A percentile compares a stretch with the other conserved stretches of the same genome.
Conservation (phyloP, 441 rosid genomes). For the Euphorbia celastroides region DNA sequence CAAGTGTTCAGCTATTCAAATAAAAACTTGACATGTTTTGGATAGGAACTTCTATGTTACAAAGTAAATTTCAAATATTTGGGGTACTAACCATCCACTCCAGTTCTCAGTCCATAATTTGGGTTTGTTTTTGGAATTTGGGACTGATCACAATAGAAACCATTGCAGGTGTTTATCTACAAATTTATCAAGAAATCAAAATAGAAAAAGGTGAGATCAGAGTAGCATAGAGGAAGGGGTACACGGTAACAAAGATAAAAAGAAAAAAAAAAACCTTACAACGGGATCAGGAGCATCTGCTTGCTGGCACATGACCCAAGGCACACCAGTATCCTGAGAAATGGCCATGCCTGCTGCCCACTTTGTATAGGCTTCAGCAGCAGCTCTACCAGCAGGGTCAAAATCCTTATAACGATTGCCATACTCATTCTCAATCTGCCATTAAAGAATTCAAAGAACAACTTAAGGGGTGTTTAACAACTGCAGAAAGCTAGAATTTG, state of each 20-base stretch:
- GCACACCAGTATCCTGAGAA: slow-evolving; percentile 50
- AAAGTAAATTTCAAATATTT: not conserved
- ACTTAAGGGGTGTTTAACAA: not conserved
- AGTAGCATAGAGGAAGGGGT: not conserved
- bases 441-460: not conserved
- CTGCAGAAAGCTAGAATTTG: not conserved
- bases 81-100: slow-evolving; percentile 70
- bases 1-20: slow-evolving; percentile 1
- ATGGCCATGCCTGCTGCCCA: slow-evolving; percentile 77
- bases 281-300: slow-evolving; percentile 82
- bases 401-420: slow-evolving; percentile 64
- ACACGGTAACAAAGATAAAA: not conserved
- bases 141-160: slow-evolving; percentile 89
- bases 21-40: not conserved
- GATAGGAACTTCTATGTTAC: not conserved
- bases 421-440: slow-evolving; percentile 93
- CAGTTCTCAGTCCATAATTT: slow-evolving; percentile 91
- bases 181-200: slow-evolving; percentile 14
- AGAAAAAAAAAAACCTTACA: slow-evolving; percentile 35
- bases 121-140: slow-evolving; percentile 71
- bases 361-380: slow-evolving; percentile 40
- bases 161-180: slow-evolving; percentile 92
- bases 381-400: slow-evolving; percentile 34
- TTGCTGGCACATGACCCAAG: slow-evolving; percentile 98
- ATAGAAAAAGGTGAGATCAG: not conserved